Evolutionary conservation across 225 moss, liverwort and hornwort genomes (phyloP).

Genomic region (Pleurozium schreberi): DNA sequence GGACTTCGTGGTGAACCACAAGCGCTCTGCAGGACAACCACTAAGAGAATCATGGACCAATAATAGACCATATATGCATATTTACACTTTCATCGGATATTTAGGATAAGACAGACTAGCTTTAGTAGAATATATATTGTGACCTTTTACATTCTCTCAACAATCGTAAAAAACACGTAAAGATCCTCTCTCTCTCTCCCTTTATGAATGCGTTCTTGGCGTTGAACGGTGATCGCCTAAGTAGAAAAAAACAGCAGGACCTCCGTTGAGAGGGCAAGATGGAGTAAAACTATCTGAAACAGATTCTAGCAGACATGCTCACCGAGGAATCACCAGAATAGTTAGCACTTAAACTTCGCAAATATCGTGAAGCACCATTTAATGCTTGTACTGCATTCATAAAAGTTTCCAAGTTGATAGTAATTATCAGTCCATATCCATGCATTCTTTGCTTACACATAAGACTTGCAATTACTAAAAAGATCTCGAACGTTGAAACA

Average conservation of each 20-base stretch:
- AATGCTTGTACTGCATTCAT: constrained; percentile 24
- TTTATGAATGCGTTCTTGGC: not conserved
- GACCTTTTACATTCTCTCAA: not conserved
- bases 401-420: not conserved
- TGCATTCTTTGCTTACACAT: not conserved
- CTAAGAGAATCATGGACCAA: not conserved
- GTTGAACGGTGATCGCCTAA: not conserved
- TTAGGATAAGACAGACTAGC: not conserved
- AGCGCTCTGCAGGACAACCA: constrained; percentile 14
- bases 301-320: not conserved
- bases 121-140: not conserved
- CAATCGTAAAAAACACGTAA: not conserved
- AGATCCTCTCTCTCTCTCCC: not conserved
- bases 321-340: constrained; percentile 30
- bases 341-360: constrained; percentile 25
- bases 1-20: constrained; percentile 30
- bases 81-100: not conserved
- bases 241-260: not conserved
- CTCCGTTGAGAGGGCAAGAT: not conserved
- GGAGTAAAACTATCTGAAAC: not conserved
- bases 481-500: not conserved
- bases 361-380: constrained; percentile 3
- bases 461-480: not conserved
- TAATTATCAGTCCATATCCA: not conserved
- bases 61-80: not conserved